Percentiles rank a stretch among this genome's conserved stretches.
Conservation (phyloP, 208 protist species). For the Acanthamoeba sp. region DNA sequence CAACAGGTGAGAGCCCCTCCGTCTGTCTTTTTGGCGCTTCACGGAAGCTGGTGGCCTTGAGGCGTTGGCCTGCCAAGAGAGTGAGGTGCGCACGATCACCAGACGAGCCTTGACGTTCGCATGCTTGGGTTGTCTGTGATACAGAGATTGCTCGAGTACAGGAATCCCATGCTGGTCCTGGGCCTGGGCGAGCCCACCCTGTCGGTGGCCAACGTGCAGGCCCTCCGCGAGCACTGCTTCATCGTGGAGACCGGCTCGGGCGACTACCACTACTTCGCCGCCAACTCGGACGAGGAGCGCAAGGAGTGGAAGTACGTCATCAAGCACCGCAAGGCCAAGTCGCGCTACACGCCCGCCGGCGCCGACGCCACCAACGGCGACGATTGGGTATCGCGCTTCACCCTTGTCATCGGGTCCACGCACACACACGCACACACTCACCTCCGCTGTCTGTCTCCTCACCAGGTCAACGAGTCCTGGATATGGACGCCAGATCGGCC, state of each 20-base stretch:
- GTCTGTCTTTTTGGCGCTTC: too few relatives aligned
- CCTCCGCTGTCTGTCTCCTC: too few relatives aligned
- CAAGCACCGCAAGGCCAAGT: constrained; percentile 24
- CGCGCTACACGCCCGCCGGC: neutral
- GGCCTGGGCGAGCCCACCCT: neutral
- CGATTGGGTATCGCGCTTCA: neutral
- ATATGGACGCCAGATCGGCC: neutral
- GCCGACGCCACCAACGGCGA: neutral
- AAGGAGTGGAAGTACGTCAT: constrained; percentile 38
- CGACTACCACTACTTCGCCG: constrained; percentile 8
- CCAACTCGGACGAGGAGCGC: neutral
- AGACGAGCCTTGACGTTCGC: neutral
- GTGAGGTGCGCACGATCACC: neutral
- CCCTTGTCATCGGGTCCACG: neutral
- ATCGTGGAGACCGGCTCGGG: neutral
- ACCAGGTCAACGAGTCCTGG: neutral
- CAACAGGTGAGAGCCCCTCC: neutral
- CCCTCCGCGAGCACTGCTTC: constrained; percentile 41
- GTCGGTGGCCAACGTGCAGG: neutral
- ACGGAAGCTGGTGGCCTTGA: too few relatives aligned
- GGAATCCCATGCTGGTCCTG: constrained; percentile 21
- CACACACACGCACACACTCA: too few relatives aligned
- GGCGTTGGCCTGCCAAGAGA: neutral
- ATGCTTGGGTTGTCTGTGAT: neutral
- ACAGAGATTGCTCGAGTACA: neutral